phyloP scores from a whole-genome alignment of 2,329 filamentous ascomycete genomes.

The Colletotrichum siamense region DNA sequence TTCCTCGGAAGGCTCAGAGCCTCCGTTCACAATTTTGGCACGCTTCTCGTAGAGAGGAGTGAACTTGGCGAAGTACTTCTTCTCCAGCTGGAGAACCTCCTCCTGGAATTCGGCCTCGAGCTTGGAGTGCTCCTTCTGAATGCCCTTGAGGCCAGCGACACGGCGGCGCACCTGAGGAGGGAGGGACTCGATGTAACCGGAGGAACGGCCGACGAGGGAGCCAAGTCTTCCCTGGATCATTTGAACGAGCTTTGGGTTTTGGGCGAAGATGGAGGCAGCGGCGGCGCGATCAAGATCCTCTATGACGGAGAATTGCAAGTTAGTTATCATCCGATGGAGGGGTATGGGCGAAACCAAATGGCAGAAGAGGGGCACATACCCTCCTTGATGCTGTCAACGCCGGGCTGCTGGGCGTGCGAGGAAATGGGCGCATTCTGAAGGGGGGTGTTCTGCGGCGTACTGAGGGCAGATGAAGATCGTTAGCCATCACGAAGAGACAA shows the following conservation, averaged over 20 bases:
- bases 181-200: conserved; percentile 96
- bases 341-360: neutral
- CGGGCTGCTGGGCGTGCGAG: conserved; percentile 94
- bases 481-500: conserved; percentile 22
- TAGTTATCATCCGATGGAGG: conserved; percentile 26
- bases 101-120: conserved; percentile 98
- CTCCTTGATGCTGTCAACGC: conserved; percentile 95
- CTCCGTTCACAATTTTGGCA: conserved; percentile 89
- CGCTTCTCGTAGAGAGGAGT: conserved; percentile 97
- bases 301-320: conserved; percentile 42
- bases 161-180: conserved; percentile 88
- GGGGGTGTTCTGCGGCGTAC: conserved; percentile 98
- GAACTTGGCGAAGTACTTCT: conserved; percentile 99
- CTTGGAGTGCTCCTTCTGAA: conserved; percentile 98
- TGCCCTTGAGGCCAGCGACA: conserved; percentile 93
- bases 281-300: conserved; percentile 89
- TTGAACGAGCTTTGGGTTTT: conserved; percentile 91
- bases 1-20: conserved; percentile 81
- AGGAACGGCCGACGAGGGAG: conserved; percentile 90
- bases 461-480: conserved; percentile 41
- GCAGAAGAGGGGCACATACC: conserved; percentile 63
- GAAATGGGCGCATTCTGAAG: conserved; percentile 96
- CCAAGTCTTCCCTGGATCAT: conserved; percentile 99
- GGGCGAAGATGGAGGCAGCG: conserved; percentile 91
- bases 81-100: conserved; percentile 96